These are phyloP conservation scores for Penicillium expansum DNA, from an alignment of 2,329 filamentous ascomycete genomes.

Conservation along the genomic window DNA sequence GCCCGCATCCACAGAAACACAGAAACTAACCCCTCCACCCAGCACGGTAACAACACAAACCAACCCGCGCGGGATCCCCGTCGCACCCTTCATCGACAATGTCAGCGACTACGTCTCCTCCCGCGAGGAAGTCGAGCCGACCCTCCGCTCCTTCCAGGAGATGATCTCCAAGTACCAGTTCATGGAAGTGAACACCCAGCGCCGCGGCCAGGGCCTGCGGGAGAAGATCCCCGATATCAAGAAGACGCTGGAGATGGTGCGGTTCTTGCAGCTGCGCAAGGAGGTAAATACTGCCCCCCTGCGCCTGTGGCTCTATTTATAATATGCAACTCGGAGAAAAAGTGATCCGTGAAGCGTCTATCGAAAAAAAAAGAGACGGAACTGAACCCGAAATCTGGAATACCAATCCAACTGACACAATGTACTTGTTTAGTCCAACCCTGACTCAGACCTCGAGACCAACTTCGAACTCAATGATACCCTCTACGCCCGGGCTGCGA, in stretches of 20 bases:
- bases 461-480: conserved; percentile 98
- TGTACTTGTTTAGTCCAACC: conserved; percentile 26
- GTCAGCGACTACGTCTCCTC: conserved; percentile 48
- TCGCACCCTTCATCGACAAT: conserved; percentile 48
- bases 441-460: conserved; percentile 68
- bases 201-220: conserved; percentile 73
- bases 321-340: not conserved
- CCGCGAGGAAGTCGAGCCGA: conserved; percentile 46
- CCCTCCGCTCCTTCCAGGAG: conserved; percentile 48
- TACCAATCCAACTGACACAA: not conserved
- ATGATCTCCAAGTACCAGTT: conserved; percentile 91
- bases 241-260: conserved; percentile 90
- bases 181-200: conserved; percentile 93
- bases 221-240: conserved; percentile 97
- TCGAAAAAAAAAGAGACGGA: not conserved
- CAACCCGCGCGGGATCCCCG: conserved; percentile 48
- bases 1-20: not conserved
- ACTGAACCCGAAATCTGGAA: not conserved
- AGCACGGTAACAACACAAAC: conserved; percentile 33
- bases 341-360: too few relatives aligned
- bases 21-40: conserved; percentile 22
- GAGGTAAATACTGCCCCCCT: conserved; percentile 53
- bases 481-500: conserved; percentile 80
- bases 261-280: conserved; percentile 74
- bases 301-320: not conserved